phyloP scores from a whole-genome alignment of 176 grass and related monocot genomes.

The Oryza meridionalis region DNA sequence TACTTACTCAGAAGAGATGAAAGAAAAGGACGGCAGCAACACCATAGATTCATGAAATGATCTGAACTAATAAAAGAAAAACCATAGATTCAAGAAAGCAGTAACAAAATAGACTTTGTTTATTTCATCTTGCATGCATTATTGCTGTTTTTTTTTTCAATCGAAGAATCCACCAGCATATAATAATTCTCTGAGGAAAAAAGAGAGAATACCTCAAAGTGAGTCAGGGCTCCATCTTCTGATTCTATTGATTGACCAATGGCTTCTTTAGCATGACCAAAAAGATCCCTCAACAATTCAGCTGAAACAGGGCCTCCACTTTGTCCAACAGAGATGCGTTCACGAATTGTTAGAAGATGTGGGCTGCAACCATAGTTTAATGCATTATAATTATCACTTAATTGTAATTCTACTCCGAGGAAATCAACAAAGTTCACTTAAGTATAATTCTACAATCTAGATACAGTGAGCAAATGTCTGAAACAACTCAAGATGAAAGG shows the following conservation, averaged over 20 bases:
- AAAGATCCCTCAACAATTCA: constrained; percentile 55
- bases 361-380: constrained; percentile 55
- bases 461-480: neutral
- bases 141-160: neutral
- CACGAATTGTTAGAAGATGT: constrained; percentile 79
- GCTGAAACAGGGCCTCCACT: constrained; percentile 71
- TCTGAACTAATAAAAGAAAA: neutral
- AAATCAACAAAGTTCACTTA: neutral
- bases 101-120: neutral
- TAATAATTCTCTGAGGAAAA: neutral
- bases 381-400: neutral
- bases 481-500: neutral
- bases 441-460: neutral
- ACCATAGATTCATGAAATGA: neutral
- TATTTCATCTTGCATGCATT: neutral
- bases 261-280: constrained; percentile 54
- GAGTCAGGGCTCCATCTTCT: constrained; percentile 82
- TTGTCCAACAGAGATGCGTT: constrained; percentile 79
- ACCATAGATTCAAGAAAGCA: neutral
- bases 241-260: constrained; percentile 71
- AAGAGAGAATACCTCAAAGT: constrained; percentile 75
- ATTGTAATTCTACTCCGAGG: neutral
- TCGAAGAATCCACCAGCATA: neutral
- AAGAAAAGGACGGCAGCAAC: neutral
- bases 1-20: neutral